Percentiles rank a stretch among this genome's conserved stretches.
These are phyloP conservation scores for Clitoria ternatea DNA, from an alignment of 306 rosid species.

Conservation along the genomic window DNA sequence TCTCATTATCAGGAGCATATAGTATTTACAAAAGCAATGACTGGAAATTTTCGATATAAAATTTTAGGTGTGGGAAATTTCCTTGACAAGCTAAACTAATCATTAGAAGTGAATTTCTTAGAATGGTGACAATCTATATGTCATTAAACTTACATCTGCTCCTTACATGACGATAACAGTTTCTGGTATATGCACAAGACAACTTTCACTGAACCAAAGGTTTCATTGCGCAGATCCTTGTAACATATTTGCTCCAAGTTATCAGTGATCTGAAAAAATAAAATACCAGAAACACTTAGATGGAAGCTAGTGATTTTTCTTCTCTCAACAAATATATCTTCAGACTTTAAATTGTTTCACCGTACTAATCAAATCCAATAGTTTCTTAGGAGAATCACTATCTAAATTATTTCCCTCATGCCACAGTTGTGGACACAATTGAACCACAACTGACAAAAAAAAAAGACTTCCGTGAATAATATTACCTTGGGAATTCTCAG, in stretches of 20 bases:
- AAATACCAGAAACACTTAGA: constrained; percentile 21
- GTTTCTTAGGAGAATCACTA: background rate
- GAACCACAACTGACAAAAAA: constrained; percentile 1
- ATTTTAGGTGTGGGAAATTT: background rate
- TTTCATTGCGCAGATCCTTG: constrained; percentile 81
- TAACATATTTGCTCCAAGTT: constrained; percentile 75
- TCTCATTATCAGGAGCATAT: background rate
- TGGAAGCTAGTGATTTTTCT: background rate
- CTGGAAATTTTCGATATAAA: background rate
- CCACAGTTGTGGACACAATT: background rate
- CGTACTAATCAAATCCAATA: constrained; percentile 2
- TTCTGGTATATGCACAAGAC: constrained; percentile 70
- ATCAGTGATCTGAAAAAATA: constrained; percentile 61
- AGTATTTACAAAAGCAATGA: constrained; percentile 1
- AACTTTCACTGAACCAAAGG: constrained; percentile 72
- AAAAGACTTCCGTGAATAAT: background rate
- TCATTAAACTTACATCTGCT: constrained; percentile 78
- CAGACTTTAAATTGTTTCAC: background rate
- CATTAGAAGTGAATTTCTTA: background rate
- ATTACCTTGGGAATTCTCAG: constrained; percentile 48
- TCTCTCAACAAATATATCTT: constrained; percentile 16
- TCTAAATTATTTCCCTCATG: background rate
- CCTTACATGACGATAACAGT: constrained; percentile 71
- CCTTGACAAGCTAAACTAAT: constrained; percentile 6
- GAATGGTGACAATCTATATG: background rate